Conservation (phyloP, 164 flowering plant genomes). For the Annona cherimola region DNA sequence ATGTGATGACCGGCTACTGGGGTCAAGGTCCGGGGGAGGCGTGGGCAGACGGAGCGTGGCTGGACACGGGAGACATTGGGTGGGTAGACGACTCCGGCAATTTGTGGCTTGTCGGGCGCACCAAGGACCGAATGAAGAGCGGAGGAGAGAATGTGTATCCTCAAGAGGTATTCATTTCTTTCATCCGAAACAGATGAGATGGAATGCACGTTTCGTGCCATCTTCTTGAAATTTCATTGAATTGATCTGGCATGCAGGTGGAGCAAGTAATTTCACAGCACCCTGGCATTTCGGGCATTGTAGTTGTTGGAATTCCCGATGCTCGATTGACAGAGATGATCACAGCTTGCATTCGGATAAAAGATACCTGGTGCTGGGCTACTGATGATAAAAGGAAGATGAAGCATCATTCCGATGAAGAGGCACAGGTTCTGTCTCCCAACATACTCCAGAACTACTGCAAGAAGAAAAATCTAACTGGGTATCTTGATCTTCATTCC, state of each 20-base stretch:
- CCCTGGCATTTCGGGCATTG: constrained; percentile 51
- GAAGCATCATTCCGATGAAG: constrained; percentile 2
- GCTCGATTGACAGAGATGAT: constrained; percentile 70
- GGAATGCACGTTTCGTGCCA: neutral
- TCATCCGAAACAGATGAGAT: neutral
- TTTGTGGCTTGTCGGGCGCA: constrained; percentile 80
- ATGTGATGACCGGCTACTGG: constrained; percentile 79
- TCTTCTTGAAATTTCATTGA: too few relatives aligned
- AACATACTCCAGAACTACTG: constrained; percentile 52
- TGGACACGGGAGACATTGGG: constrained; percentile 93
- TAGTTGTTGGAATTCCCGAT: constrained; percentile 68
- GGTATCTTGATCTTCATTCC: constrained; percentile 32
- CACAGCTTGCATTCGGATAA: constrained; percentile 54
- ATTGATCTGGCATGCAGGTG: constrained; percentile 34
- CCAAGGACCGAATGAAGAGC: constrained; percentile 69
- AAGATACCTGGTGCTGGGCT: constrained; percentile 59
- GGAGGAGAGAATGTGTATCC: constrained; percentile 96
- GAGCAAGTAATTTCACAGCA: constrained; percentile 61
- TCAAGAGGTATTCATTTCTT: constrained; percentile 56
- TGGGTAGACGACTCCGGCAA: constrained; percentile 54
- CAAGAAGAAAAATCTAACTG: constrained; percentile 42
- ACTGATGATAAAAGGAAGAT: constrained; percentile 11
- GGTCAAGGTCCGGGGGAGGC: constrained; percentile 17
- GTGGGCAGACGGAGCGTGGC: constrained; percentile 38
- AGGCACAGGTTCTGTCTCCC: constrained; percentile 22